Evolutionary conservation across 148 eudicot species (phyloP).

Genomic region (Nepenthes mirabilis): DNA sequence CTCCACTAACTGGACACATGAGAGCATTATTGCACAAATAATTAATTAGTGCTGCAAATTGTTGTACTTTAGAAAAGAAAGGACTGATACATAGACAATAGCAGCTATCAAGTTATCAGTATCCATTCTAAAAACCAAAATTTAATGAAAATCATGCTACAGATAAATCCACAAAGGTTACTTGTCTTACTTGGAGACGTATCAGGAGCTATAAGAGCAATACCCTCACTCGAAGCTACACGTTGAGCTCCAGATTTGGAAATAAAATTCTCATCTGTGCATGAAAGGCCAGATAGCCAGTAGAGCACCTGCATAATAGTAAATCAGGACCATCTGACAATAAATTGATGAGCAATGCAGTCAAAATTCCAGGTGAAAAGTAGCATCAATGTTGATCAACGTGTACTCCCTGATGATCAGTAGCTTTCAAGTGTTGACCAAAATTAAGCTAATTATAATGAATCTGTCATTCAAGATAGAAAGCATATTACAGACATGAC

Average conservation of each 20-base stretch:
- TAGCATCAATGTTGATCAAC: neutral
- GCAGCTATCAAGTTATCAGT: too few species aligned
- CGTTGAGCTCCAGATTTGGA: conserved; percentile 93
- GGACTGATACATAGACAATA: too few species aligned
- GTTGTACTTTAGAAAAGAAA: too few species aligned
- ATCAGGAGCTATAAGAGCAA: conserved; percentile 77
- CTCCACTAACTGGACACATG: too few species aligned
- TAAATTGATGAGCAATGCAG: neutral
- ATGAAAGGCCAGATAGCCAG: conserved; percentile 92
- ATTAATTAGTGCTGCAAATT: too few species aligned
- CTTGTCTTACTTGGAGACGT: conserved; percentile 81
- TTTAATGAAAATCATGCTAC: neutral
- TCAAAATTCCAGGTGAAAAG: neutral
- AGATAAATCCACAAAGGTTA: conserved; percentile 3
- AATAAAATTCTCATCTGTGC: conserved; percentile 94
- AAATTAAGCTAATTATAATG: too few species aligned
- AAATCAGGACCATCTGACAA: neutral
- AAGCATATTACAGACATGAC: too few species aligned
- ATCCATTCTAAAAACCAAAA: too few species aligned
- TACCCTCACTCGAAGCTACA: conserved; percentile 71
- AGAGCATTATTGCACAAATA: too few species aligned
- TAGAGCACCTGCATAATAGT: conserved; percentile 62
- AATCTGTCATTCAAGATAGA: too few species aligned
- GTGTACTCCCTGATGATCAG: too few species aligned
- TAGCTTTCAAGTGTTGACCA: too few species aligned